Evolutionary conservation across 345 rosid species (phyloP).

Genomic region (Eucalyptus marginata): DNA sequence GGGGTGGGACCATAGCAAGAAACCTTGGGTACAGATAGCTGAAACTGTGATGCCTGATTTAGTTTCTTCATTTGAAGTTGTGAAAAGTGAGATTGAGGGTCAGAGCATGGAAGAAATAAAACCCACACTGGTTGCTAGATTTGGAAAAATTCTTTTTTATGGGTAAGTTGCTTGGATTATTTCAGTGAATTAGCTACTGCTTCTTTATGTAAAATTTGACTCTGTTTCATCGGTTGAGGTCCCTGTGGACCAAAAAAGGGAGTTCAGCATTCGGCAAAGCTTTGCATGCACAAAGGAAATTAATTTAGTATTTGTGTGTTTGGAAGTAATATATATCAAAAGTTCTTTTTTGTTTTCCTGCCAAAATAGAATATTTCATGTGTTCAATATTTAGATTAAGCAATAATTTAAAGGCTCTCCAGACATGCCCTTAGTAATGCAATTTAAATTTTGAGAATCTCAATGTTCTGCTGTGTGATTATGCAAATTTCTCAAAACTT

Average conservation of each 20-base stretch:
- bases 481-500: not conserved
- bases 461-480: not conserved
- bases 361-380: not conserved
- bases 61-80: not conserved
- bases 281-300: not conserved
- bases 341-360: not conserved
- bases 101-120: not conserved
- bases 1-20: not conserved
- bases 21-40: constrained; percentile 4
- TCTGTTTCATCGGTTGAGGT: not conserved
- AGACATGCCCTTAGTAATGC: not conserved
- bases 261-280: not conserved
- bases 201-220: not conserved
- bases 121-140: constrained; percentile 10
- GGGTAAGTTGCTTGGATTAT: not conserved
- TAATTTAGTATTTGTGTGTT: not conserved
- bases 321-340: not conserved
- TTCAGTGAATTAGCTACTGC: not conserved
- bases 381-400: not conserved
- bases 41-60: constrained; percentile 6
- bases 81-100: not conserved
- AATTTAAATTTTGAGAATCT: not conserved
- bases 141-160: constrained; percentile 9
- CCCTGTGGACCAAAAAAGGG: not conserved
- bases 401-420: not conserved